Conservation (phyloP, 2,329 filamentous ascomycete species). For the Pyricularia sp. region DNA sequence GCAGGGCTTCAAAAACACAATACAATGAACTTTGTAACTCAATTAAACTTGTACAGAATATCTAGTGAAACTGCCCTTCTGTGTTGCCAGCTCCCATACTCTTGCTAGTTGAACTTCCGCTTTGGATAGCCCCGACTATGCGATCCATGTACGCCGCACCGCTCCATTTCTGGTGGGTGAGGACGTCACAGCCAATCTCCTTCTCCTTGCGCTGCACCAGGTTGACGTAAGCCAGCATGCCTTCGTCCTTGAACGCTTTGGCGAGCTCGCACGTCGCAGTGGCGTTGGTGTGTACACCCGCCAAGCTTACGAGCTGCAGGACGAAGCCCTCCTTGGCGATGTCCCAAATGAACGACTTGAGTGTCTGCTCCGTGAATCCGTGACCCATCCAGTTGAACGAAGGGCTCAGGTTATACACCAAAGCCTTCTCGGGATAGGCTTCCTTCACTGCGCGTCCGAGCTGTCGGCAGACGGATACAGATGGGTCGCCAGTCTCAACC, state of each 20-base stretch:
- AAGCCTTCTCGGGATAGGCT: slow-evolving; percentile 66
- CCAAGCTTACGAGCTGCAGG: slow-evolving; percentile 57
- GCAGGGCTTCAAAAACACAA: no score
- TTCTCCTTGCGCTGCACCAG: slow-evolving; percentile 84
- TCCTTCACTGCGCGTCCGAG: slow-evolving; percentile 71
- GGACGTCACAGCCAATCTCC: slow-evolving; percentile 81
- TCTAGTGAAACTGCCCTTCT: slow-evolving; percentile 52
- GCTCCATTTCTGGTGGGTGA: slow-evolving; percentile 88
- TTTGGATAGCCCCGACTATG: slow-evolving; percentile 82
- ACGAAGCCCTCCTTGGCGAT: slow-evolving; percentile 80
- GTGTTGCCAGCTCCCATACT: slow-evolving; percentile 96
- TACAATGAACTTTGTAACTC: no score
- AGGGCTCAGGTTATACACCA: slow-evolving; percentile 94
- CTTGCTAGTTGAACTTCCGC: slow-evolving; percentile 78
- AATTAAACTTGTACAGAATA: neutral
- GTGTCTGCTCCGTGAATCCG: slow-evolving; percentile 72
- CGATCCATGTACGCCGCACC: slow-evolving; percentile 70
- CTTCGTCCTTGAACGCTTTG: slow-evolving; percentile 74
- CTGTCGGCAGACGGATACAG: slow-evolving; percentile 63
- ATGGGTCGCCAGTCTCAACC: slow-evolving; percentile 91
- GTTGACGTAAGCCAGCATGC: slow-evolving; percentile 97
- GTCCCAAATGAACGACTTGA: slow-evolving; percentile 95
- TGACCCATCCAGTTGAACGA: slow-evolving; percentile 99
- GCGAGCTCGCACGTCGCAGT: slow-evolving; percentile 65
- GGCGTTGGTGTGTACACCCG: slow-evolving; percentile 57